Evolutionary conservation across 2,329 filamentous ascomycete species (phyloP), one percentile per base, ranked within the genome.

Genomic region (Nectriaceae sp.): DNA sequence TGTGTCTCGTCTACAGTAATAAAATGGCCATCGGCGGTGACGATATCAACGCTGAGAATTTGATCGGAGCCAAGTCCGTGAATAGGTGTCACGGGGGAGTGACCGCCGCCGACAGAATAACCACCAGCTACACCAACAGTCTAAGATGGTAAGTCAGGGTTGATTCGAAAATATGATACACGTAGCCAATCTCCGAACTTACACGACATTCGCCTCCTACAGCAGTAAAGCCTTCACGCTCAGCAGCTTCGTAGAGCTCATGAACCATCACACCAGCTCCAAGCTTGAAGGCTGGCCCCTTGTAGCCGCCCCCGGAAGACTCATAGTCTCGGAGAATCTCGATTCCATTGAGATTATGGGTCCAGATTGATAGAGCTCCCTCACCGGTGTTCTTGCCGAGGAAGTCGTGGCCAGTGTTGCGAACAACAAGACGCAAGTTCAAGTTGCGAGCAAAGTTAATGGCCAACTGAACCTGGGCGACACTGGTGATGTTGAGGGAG

Each of bases 301-400:
- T 56, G 61, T 77, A 69, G 2, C 56, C 47, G 11, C 50, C 40
- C 16, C 49, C 47, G 6, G 47, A 26, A 11, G 61, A 54, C 51
- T 60, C 49, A 53, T 62, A 65, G 31, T 55, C 31, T 13, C 57
- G 21, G 21, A 64, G 42, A 21, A 61, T 44, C 47, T 61, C 40
- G 16, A 62, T 53, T 10, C 72, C 66, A 56, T 80, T 76, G 40
- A 84, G 71, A 55, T 74, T 64, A 52, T 83, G 80, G 11, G 76
- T 83, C 74, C 82, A 84, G 42, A 84, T 70, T 8, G 74, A 71
- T 4, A 84, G 64, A 1, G 77, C 71, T 4, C 83, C 83, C 22
- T 75, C 76, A 18, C 83, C 83, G 0, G 80, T 80, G 2, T 77
- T 80, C 44, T 79, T 79, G 40, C 82, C 83, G 19, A 68, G 64